phyloP scores from a whole-genome alignment of 2,329 filamentous ascomycete genomes.

The Cladosporium velox region DNA sequence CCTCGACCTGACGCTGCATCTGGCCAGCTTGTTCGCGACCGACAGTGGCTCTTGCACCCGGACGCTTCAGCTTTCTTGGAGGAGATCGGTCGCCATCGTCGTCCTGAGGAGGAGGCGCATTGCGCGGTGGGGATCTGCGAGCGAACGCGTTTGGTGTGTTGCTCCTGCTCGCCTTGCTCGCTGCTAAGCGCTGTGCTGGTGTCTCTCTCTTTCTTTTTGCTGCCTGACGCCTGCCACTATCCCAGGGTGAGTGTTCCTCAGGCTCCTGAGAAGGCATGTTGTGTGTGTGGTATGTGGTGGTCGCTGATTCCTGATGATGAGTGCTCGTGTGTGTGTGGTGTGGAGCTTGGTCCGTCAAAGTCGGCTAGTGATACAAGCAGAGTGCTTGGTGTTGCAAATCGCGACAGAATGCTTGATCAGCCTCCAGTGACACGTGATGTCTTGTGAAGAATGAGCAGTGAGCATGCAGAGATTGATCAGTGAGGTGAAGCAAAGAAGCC shows the following conservation, averaged over 20 bases:
- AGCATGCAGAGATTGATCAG: background rate
- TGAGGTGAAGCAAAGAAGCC: background rate
- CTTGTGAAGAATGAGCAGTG: background rate
- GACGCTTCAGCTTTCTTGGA: conserved; percentile 42
- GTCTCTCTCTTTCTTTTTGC: conserved; percentile 38
- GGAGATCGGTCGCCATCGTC: conserved; percentile 36
- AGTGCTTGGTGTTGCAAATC: background rate
- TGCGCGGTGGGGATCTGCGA: conserved; percentile 35
- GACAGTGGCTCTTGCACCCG: conserved; percentile 56
- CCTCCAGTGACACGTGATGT: background rate
- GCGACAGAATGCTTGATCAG: background rate
- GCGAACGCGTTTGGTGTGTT: conserved; percentile 37
- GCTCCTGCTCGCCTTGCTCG: conserved; percentile 29
- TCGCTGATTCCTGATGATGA: background rate
- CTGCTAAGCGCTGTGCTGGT: conserved; percentile 29
- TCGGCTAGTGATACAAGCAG: background rate
- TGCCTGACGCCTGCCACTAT: conserved; percentile 23
- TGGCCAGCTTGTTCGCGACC: conserved; percentile 68
- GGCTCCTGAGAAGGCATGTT: conserved; percentile 26
- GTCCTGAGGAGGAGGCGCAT: conserved; percentile 22
- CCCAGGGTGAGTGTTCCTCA: conserved; percentile 27
- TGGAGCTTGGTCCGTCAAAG: background rate
- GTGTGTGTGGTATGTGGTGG: background rate
- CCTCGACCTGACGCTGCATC: conserved; percentile 43
- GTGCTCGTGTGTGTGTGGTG: background rate